Evolutionary conservation across 2,329 filamentous ascomycete genomes (phyloP), one percentile per base, ranked within the genome.

Genomic region (Colletotrichum falcatum): DNA sequence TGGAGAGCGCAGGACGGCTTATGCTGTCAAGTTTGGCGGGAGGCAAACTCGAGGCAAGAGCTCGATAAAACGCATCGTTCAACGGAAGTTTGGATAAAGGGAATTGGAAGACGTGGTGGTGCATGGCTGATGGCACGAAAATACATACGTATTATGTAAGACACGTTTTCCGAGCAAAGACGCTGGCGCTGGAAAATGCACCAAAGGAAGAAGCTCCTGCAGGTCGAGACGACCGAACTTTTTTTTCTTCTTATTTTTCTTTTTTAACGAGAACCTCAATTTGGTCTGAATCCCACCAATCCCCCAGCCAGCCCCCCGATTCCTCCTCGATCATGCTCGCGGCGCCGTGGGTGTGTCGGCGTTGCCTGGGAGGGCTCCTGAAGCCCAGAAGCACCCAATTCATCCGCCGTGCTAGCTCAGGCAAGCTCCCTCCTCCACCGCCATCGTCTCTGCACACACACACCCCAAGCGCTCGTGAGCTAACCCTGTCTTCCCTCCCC

Each of bases 331-430:
- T 64, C 42, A 83, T 83, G 81, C 77, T 80, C 68, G 75, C 77
- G 74, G 80, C 83, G 77, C 83, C 83, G 82, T 88, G 85, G 86
- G 81, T 87, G 74, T 88, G 84, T 78, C 83, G 84, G 75, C 81
- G 81, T 78, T 88, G 86, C 77, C 77, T 83, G 74, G 81, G 80
- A 66, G 79, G 79, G 71, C 70, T 79, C 73, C 70, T 77, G 69
- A 77, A 76, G 70, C 78, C 77, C 54, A 73, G 71, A 55, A 73
- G 71, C 46, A 72, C 71, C 35, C 77, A 76, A 56, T 79, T 82
- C 63, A 46, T 83, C 53, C 82, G 84, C 44, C 81, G 80, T 74
- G 80, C 81, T 77, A 87, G 84, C 75, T 84, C 83, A 74, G 79
- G 61, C 56, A 74, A 62, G 65, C 66, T 37, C 55, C 33, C 39